phyloP scores from a whole-genome alignment of 371 early-diverging fungal genomes.

The Circinella umbellata region DNA sequence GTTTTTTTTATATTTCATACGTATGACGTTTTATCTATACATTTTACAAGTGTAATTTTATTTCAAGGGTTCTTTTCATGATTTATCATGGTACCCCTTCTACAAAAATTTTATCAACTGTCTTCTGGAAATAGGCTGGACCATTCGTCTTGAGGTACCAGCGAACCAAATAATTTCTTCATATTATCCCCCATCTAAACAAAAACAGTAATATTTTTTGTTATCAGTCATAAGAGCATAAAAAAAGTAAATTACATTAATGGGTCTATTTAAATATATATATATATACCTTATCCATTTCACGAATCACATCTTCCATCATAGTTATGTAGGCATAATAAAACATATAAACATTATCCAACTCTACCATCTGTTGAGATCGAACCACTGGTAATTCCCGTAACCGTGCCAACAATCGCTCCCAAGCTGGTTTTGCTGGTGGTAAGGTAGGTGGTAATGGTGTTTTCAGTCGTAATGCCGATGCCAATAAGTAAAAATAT shows the following conservation, averaged over 20 bases:
- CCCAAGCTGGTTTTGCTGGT: slow-evolving; percentile 61
- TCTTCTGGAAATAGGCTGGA: slow-evolving; percentile 32
- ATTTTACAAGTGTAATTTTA: no score
- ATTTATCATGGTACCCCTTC: no score
- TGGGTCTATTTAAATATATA: no score
- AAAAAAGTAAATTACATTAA: no score
- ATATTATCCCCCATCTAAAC: slow-evolving; percentile 46
- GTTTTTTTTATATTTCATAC: no score
- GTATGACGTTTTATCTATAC: no score
- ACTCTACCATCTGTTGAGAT: slow-evolving; percentile 47
- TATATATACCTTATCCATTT: slow-evolving; percentile 66
- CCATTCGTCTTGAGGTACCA: slow-evolving; percentile 53
- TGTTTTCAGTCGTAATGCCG: slow-evolving; percentile 78
- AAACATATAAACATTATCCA: slow-evolving; percentile 70
- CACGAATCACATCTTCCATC: slow-evolving; percentile 83
- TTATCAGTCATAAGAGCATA: not conserved
- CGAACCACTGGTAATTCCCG: slow-evolving; percentile 55
- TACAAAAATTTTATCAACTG: no score
- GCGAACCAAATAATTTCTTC: slow-evolving; percentile 47
- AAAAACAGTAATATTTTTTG: not conserved
- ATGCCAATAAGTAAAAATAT: slow-evolving; percentile 81
- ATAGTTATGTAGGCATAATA: slow-evolving; percentile 82
- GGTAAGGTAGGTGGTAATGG: slow-evolving; percentile 87
- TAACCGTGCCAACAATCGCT: slow-evolving; percentile 48
- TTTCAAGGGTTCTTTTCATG: no score